Evolutionary conservation across 164 flowering plant genomes (phyloP).

Genomic region (Chimonanthus salicifolius): DNA sequence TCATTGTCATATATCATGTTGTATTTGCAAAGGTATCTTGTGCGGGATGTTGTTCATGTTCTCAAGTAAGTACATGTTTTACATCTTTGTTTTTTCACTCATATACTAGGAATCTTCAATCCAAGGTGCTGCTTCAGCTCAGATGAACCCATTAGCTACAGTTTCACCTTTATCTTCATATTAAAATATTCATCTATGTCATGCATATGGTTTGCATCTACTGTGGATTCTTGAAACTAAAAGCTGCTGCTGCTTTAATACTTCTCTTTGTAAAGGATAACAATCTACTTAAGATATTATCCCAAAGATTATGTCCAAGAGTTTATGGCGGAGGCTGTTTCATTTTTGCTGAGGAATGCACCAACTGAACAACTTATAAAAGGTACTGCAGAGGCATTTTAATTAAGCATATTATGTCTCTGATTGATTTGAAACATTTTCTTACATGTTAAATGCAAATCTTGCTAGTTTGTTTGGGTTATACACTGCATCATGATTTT

Average conservation of each 20-base stretch:
- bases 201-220: background rate
- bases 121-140: background rate
- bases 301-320: constrained; percentile 74
- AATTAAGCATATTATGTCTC: background rate
- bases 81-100: background rate
- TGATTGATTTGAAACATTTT: background rate
- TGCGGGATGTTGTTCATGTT: constrained; percentile 34
- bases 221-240: background rate
- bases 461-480: background rate
- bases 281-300: constrained; percentile 63
- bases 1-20: constrained; percentile 80
- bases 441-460: background rate
- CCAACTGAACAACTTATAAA: constrained; percentile 45
- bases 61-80: constrained; percentile 60
- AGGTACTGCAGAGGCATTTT: constrained; percentile 37
- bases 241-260: background rate
- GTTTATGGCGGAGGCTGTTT: constrained; percentile 76
- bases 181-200: background rate
- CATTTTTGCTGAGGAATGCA: constrained; percentile 81
- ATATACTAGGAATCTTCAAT: background rate
- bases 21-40: constrained; percentile 75
- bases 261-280: constrained; percentile 34
- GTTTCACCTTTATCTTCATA: background rate
- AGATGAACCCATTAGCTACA: background rate
- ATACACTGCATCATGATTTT: background rate